phyloP scores from a whole-genome alignment of 208 protist genomes.

The Acanthamoeba healyi region DNA sequence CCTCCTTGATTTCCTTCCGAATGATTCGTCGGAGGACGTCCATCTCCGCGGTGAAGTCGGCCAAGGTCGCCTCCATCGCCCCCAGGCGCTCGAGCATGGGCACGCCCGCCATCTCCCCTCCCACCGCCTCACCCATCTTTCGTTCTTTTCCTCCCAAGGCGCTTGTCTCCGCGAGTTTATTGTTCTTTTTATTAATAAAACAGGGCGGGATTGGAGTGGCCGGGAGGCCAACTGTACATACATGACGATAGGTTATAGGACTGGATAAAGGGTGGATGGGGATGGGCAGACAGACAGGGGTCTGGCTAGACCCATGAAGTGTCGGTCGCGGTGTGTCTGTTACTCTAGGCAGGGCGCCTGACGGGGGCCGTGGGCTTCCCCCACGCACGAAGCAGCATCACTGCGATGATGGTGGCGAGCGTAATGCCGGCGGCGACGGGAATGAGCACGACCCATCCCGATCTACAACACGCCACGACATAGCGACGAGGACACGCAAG shows the following conservation, averaged over 20 bases:
- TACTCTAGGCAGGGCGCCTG: not conserved
- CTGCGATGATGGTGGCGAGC: not conserved
- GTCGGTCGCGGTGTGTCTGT: too few relatives aligned
- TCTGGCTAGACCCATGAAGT: too few relatives aligned
- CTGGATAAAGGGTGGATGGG: too few relatives aligned
- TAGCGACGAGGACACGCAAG: not conserved
- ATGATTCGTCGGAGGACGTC: not conserved
- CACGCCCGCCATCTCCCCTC: not conserved
- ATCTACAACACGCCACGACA: too few relatives aligned
- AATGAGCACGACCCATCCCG: not conserved
- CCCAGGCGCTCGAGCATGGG: not conserved
- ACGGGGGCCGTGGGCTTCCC: not conserved
- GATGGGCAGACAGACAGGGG: too few relatives aligned
- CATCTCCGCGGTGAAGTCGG: conserved; percentile 19
- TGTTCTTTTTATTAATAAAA: too few relatives aligned
- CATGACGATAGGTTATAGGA: too few relatives aligned
- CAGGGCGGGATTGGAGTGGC: too few relatives aligned
- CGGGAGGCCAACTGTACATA: too few relatives aligned
- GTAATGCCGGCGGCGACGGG: not conserved
- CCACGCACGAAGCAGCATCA: not conserved
- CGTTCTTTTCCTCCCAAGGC: not conserved
- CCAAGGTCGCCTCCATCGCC: not conserved
- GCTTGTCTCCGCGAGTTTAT: not conserved
- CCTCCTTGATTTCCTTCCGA: conserved; percentile 33
- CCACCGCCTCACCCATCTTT: not conserved